phyloP scores from a whole-genome alignment of 371 early-diverging fungal genomes.

The Mortierella sp. region DNA sequence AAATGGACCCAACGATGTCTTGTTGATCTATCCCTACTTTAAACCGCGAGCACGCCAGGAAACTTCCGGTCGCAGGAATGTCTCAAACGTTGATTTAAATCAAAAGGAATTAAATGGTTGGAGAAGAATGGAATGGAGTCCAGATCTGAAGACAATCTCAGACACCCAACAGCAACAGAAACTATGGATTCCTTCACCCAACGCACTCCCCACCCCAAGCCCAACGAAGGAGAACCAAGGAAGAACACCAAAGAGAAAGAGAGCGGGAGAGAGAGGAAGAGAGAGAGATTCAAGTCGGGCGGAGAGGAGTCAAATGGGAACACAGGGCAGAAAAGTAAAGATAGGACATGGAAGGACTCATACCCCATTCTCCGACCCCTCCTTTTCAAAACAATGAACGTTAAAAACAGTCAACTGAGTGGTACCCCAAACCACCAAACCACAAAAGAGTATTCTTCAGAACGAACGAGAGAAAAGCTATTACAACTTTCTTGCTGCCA shows the following conservation, averaged over 20 bases:
- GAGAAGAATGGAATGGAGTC: neutral
- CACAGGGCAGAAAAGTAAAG: neutral
- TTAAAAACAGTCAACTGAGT: neutral
- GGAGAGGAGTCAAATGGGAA: neutral
- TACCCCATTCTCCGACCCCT: neutral
- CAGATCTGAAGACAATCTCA: neutral
- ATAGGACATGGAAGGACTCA: neutral
- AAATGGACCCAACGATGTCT: neutral
- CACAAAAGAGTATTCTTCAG: neutral
- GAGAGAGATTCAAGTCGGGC: neutral
- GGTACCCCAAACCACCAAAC: neutral
- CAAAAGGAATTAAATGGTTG: neutral
- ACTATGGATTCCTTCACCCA: neutral
- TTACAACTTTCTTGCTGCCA: neutral
- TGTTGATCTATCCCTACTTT: neutral
- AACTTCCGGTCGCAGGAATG: slow-evolving; percentile 1
- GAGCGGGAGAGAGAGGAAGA: neutral
- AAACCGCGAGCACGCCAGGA: neutral
- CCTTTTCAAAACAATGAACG: neutral
- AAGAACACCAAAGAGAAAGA: neutral
- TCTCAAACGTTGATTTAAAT: neutral
- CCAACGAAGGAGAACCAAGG: neutral
- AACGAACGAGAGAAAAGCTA: neutral
- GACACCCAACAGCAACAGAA: neutral
- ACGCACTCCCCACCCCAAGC: neutral